Conservation (phyloP, 2,329 filamentous ascomycete genomes). For the Apiospora koreana region DNA sequence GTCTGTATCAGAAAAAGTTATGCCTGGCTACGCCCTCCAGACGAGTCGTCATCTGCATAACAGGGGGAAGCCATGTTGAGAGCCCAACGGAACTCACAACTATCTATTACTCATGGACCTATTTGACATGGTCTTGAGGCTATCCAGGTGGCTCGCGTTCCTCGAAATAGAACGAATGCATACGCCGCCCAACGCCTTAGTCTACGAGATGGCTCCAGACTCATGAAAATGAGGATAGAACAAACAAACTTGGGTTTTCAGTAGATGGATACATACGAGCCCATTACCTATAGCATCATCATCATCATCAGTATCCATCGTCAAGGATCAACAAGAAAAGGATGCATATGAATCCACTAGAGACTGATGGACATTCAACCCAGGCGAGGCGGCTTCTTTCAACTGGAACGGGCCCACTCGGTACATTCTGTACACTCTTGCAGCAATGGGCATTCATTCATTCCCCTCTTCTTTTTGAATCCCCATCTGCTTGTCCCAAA, state of each 20-base stretch:
- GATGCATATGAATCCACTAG: constrained; percentile 2
- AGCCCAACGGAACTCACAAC: neutral
- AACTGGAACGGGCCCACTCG: constrained; percentile 19
- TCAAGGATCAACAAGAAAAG: neutral
- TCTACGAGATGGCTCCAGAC: no score
- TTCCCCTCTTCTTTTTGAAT: constrained; percentile 19
- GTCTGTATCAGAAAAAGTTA: constrained; percentile 1
- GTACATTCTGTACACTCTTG: constrained; percentile 18
- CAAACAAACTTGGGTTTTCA: no score
- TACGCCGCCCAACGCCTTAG: no score
- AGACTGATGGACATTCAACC: constrained; percentile 13
- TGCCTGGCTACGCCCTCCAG: neutral
- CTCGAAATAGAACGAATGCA: no score
- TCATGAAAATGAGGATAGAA: no score
- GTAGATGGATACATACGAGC: neutral
- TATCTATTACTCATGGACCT: neutral
- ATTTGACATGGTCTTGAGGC: neutral
- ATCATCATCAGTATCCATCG: neutral
- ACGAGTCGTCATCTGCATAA: neutral
- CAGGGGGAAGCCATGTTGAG: neutral
- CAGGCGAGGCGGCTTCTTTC: constrained; percentile 11
- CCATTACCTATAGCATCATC: neutral
- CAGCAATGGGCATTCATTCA: constrained; percentile 16
- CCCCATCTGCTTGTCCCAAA: constrained; percentile 14
- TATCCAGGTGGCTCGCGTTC: neutral